A percentile compares a stretch with the other conserved stretches of the same genome.
Evolutionary conservation across 2,329 filamentous ascomycete genomes (phyloP).

Genomic region (Ceratocystis harringtonii): DNA sequence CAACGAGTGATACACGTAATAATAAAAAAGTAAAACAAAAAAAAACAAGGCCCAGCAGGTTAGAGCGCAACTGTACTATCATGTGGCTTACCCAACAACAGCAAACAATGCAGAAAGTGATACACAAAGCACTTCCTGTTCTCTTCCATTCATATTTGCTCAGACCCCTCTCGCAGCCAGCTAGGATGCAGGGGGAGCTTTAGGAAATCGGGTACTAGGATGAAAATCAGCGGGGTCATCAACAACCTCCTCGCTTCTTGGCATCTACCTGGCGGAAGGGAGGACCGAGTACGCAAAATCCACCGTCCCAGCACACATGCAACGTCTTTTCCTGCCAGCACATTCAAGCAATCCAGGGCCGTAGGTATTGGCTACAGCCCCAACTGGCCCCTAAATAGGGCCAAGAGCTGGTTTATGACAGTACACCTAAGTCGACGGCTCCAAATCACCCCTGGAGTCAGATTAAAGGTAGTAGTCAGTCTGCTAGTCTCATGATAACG

Average conservation of each 20-base stretch:
- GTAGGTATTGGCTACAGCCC: not conserved
- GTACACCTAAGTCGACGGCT: not conserved
- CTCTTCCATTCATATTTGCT: not conserved
- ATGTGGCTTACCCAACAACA: not conserved
- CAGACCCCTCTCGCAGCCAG: not conserved
- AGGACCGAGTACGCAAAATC: not conserved
- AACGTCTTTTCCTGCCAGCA: not conserved
- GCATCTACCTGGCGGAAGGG: not conserved
- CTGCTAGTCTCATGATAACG: not conserved
- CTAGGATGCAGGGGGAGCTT: not conserved
- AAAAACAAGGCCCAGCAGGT: not conserved
- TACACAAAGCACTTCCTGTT: not conserved
- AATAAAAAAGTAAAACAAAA: not conserved
- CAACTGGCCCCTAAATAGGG: not conserved
- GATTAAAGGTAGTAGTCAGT: not conserved
- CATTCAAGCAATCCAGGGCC: not conserved
- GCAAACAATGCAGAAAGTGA: not conserved
- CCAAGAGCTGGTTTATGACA: not conserved
- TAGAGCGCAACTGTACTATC: not conserved
- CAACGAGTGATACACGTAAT: not conserved
- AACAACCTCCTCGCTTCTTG: not conserved
- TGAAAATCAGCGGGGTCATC: not conserved
- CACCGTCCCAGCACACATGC: not conserved
- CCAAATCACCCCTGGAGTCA: too few relatives aligned
- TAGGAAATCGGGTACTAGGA: not conserved